These are phyloP conservation scores for Phytophthora sp. DNA, from an alignment of 352 stramenopile species.

Conservation along the genomic window DNA sequence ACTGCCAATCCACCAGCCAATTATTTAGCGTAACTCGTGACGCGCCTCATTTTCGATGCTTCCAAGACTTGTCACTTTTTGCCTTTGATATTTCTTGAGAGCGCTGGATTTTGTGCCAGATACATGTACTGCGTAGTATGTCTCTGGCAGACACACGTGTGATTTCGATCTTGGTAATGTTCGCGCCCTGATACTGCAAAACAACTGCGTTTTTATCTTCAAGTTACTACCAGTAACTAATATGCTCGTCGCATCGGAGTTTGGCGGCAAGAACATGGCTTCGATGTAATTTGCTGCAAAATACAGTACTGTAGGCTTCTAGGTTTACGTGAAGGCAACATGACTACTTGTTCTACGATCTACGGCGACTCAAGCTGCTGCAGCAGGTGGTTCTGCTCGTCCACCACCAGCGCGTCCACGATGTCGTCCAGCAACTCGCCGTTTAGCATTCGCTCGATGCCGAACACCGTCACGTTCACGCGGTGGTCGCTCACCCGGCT, in stretches of 20 bases:
- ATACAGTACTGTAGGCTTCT: no score
- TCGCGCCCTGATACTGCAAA: background rate
- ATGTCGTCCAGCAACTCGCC: slow-evolving; percentile 92
- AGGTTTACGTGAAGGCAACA: slow-evolving; percentile 12
- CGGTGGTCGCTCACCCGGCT: slow-evolving; percentile 96
- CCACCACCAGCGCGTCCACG: slow-evolving; percentile 78
- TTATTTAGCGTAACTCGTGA: slow-evolving; percentile 41
- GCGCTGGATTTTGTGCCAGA: slow-evolving; percentile 26
- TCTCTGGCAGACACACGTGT: no score
- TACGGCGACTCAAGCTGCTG: slow-evolving; percentile 61
- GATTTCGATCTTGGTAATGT: slow-evolving; percentile 7
- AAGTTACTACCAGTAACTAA: no score
- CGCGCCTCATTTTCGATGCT: no score
- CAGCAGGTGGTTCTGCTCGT: slow-evolving; percentile 82
- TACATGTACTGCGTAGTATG: background rate
- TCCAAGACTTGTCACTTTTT: no score
- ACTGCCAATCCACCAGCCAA: no score
- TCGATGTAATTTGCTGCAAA: slow-evolving; percentile 1
- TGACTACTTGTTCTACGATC: slow-evolving; percentile 26
- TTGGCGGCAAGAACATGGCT: background rate
- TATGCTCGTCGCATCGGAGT: slow-evolving; percentile 1
- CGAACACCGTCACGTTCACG: slow-evolving; percentile 89
- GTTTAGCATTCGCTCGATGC: slow-evolving; percentile 91
- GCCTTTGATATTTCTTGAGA: no score
- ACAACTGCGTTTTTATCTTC: slow-evolving; percentile 12